Evolutionary conservation across 768 basidiomycete genomes (phyloP).

Genomic region (Arthromyces matolae): DNA sequence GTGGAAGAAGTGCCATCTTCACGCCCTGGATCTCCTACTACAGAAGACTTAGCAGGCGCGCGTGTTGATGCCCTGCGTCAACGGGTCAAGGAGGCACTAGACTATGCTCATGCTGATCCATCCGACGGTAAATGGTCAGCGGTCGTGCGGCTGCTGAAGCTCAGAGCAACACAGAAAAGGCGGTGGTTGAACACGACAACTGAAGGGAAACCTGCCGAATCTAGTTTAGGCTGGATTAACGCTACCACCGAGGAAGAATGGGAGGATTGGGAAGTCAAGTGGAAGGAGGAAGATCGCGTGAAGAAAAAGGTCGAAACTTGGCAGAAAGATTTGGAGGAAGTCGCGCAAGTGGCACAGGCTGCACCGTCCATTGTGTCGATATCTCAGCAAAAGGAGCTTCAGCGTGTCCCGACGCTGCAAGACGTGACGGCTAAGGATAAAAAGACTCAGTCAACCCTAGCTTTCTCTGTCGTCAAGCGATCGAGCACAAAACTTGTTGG

Average conservation of each 20-base stretch:
- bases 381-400: constrained; percentile 2
- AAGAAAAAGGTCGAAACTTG: constrained; percentile 25
- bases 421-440: constrained; percentile 6
- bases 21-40: constrained; percentile 11
- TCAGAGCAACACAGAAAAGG: constrained; percentile 37
- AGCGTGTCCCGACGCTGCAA: constrained; percentile 2
- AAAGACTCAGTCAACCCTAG: constrained; percentile 26
- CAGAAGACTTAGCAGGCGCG: constrained; percentile 11
- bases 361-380: constrained; percentile 11
- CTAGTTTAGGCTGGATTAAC: constrained; percentile 31
- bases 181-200: constrained; percentile 25
- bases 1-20: constrained; percentile 27
- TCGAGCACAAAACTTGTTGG: constrained; percentile 17
- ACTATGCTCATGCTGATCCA: constrained; percentile 34
- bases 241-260: constrained; percentile 47
- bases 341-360: neutral
- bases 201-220: constrained; percentile 20
- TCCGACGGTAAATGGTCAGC: constrained; percentile 46
- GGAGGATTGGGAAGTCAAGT: constrained; percentile 41
- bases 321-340: constrained; percentile 22
- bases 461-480: constrained; percentile 44
- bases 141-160: constrained; percentile 35
- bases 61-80: constrained; percentile 29
- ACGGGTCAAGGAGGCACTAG: constrained; percentile 32
- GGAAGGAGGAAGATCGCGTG: constrained; percentile 22